phyloP scores from a whole-genome alignment of 495 filamentous ascomycete species.

The Neurospora sp. region DNA sequence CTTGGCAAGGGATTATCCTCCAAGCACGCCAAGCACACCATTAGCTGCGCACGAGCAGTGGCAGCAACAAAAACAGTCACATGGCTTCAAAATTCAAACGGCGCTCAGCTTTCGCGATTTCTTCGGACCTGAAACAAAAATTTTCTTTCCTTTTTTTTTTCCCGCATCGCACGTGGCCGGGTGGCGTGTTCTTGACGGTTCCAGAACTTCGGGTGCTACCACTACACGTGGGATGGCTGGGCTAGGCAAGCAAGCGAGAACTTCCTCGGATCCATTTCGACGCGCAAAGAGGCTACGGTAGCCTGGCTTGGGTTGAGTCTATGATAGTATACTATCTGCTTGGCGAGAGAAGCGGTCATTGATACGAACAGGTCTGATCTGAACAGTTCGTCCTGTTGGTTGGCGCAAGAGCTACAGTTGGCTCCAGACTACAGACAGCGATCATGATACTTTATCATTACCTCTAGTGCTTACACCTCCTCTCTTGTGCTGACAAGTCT shows the following conservation, averaged over 20 bases:
- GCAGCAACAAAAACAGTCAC: background rate
- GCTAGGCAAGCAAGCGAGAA: background rate
- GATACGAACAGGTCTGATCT: background rate
- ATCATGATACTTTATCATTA: background rate
- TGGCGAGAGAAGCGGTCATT: background rate
- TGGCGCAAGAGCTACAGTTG: background rate
- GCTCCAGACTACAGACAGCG: background rate
- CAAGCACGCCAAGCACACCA: background rate
- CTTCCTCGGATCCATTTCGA: background rate
- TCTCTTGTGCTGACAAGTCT: background rate
- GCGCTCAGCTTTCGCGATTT: background rate
- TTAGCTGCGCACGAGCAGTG: background rate
- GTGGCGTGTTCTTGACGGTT: background rate
- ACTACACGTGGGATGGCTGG: background rate
- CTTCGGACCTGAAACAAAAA: background rate
- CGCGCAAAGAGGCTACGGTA: background rate
- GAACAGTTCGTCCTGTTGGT: background rate
- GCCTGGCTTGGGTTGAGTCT: background rate
- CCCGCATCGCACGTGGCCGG: background rate
- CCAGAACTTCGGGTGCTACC: background rate
- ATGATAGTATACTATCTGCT: background rate
- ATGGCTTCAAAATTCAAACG: background rate
- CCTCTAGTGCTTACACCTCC: background rate
- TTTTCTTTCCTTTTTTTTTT: background rate
- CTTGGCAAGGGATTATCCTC: background rate